Percentiles rank a stretch among this genome's conserved stretches.
Conservation (phyloP, 345 rosid genomes). For the Euphorbia pulcherrima region DNA sequence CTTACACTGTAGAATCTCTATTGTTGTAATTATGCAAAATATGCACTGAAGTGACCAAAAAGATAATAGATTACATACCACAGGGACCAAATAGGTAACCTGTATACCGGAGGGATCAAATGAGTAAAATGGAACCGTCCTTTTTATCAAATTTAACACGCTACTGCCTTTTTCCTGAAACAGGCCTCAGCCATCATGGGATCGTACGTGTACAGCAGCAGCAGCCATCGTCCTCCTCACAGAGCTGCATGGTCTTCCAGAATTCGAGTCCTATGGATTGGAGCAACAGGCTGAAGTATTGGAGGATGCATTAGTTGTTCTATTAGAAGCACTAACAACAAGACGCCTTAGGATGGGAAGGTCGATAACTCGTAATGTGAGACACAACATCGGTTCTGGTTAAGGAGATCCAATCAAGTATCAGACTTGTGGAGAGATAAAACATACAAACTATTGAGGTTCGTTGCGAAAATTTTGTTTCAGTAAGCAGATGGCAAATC, state of each 20-base stretch:
- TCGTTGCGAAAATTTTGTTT: not conserved
- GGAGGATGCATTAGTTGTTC: constrained; percentile 55
- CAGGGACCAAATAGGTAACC: no score
- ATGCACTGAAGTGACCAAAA: no score
- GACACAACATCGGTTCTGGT: constrained; percentile 44
- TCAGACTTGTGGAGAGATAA: not conserved
- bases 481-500: not conserved
- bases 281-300: constrained; percentile 62
- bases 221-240: constrained; percentile 75
- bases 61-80: no score
- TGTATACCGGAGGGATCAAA: no score
- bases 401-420: constrained; percentile 21
- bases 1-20: no score
- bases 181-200: constrained; percentile 98
- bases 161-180: constrained; percentile 5
- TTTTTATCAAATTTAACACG: not conserved
- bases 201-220: constrained; percentile 90
- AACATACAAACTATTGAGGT: constrained; percentile 9
- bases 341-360: constrained; percentile 93
- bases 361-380: constrained; percentile 66
- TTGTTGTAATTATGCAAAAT: no score
- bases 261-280: constrained; percentile 44
- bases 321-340: constrained; percentile 68
- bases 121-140: no score
- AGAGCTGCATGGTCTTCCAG: constrained; percentile 61